Evolutionary conservation across 2,329 filamentous ascomycete species (phyloP).

Genomic region (Aspergillus sp.): DNA sequence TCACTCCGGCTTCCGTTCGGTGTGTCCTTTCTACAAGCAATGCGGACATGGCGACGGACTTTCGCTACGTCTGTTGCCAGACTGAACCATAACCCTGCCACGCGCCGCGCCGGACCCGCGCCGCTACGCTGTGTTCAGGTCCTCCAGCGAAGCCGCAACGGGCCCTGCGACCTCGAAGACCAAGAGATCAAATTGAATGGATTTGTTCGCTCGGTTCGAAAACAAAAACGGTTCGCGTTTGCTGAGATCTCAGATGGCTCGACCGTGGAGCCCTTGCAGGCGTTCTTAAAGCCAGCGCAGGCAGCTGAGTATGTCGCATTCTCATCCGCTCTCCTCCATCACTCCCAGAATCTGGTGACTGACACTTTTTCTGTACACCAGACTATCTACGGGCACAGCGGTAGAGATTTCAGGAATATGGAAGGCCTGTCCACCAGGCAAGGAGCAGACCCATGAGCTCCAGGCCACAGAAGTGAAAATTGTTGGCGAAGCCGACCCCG

Average conservation of each 20-base stretch:
- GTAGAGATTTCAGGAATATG: conserved; percentile 76
- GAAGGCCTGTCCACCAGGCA: conserved; percentile 65
- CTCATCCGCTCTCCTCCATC: background rate
- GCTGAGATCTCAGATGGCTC: conserved; percentile 86
- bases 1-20: conserved; percentile 4
- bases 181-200: conserved; percentile 63
- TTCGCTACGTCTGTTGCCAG: conserved; percentile 36
- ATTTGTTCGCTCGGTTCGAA: conserved; percentile 78
- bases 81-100: conserved; percentile 24
- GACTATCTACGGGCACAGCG: conserved; percentile 76
- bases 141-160: conserved; percentile 29
- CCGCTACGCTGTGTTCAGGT: conserved; percentile 38
- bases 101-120: conserved; percentile 15
- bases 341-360: background rate
- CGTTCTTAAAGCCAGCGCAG: conserved; percentile 69
- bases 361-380: conserved; percentile 37
- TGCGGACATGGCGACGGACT: conserved; percentile 40
- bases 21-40: conserved; percentile 22
- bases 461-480: conserved; percentile 67
- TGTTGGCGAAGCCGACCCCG: conserved; percentile 73
- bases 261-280: conserved; percentile 74
- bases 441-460: conserved; percentile 75
- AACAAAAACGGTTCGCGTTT: conserved; percentile 82
- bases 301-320: conserved; percentile 64
- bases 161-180: conserved; percentile 30